Conservation (phyloP, 2,329 filamentous ascomycete species). For the Diaporthe ilicicola region DNA sequence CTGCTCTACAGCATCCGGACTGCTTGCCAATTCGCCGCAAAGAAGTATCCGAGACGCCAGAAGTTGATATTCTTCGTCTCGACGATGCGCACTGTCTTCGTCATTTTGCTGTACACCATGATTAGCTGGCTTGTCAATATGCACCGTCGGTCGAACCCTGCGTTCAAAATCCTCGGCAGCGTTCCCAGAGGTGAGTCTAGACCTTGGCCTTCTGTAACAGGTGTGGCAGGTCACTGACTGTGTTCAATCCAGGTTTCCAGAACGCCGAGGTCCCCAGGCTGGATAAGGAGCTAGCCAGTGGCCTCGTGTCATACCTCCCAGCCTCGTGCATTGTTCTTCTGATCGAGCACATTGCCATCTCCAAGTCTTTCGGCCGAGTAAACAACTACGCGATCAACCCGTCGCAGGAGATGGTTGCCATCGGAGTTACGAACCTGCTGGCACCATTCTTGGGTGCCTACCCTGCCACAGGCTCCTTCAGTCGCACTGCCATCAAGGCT, state of each 20-base stretch:
- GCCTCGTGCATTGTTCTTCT: conserved; percentile 92
- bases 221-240: conserved; percentile 21
- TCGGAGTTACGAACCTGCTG: conserved; percentile 88
- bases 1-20: conserved; percentile 81
- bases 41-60: conserved; percentile 72
- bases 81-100: conserved; percentile 88
- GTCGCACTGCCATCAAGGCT: conserved; percentile 94
- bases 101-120: conserved; percentile 91
- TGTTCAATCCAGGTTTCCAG: conserved; percentile 71
- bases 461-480: conserved; percentile 94
- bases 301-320: conserved; percentile 78
- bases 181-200: conserved; percentile 75
- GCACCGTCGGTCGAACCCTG: conserved; percentile 66
- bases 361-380: conserved; percentile 93
- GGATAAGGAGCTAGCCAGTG: conserved; percentile 69
- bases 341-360: conserved; percentile 96
- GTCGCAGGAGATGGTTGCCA: conserved; percentile 94
- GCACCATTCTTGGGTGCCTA: conserved; percentile 93
- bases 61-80: conserved; percentile 90
- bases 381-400: conserved; percentile 98
- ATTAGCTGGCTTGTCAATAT: conserved; percentile 88
- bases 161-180: conserved; percentile 76
- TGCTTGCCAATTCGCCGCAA: conserved; percentile 70
- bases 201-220: not conserved
- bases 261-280: conserved; percentile 78